phyloP scores from a whole-genome alignment of 1,284 basidiomycete species.

The Boletus austroedulis region DNA sequence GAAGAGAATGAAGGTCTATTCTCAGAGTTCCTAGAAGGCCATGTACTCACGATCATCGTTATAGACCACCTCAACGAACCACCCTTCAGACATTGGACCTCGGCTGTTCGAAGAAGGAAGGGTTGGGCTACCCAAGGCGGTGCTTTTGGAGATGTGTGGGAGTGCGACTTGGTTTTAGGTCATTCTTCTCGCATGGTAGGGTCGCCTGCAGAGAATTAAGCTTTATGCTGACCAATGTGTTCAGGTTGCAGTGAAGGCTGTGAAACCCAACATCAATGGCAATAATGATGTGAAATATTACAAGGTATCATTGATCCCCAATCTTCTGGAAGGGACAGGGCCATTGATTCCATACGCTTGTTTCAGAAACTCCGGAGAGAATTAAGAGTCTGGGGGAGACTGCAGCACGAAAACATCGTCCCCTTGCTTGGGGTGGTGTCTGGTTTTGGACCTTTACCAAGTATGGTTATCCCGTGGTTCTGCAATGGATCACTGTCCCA shows the following conservation, averaged over 20 bases:
- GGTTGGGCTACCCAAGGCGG: conserved; percentile 13
- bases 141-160: conserved; percentile 30
- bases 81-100: conserved; percentile 6
- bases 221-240: not conserved
- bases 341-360: not conserved
- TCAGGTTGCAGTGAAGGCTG: conserved; percentile 28
- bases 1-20: conserved; percentile 18
- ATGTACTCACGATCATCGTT: not conserved
- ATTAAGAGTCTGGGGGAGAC: conserved; percentile 21
- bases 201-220: not conserved
- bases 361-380: conserved; percentile 31
- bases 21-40: not conserved
- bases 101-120: conserved; percentile 12
- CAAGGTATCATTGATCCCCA: conserved; percentile 9
- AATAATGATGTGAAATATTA: not conserved
- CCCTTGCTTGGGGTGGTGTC: conserved; percentile 30
- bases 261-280: conserved; percentile 7
- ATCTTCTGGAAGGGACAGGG: not conserved
- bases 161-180: conserved; percentile 21
- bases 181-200: conserved; percentile 10
- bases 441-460: conserved; percentile 19
- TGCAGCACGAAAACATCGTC: conserved; percentile 29
- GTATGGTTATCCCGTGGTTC: conserved; percentile 32
- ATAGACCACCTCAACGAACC: conserved; percentile 16
- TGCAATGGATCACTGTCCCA: conserved; percentile 25